Evolutionary conservation across 208 protist genomes (phyloP).

Genomic region (Crithidia fasciculata): DNA sequence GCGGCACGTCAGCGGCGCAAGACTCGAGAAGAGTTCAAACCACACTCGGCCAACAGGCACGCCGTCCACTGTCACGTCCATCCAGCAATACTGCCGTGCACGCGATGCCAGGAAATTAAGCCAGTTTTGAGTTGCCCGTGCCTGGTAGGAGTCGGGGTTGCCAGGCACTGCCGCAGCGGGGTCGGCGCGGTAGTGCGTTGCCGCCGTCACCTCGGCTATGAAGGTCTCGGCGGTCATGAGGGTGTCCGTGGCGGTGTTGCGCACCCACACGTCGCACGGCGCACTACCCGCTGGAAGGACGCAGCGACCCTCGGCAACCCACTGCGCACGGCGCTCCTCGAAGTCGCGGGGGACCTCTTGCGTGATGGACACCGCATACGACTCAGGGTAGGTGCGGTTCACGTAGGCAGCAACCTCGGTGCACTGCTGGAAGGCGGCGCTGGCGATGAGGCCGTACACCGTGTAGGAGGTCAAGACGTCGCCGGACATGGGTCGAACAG

Average conservation of each 20-base stretch:
- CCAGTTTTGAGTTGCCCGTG: conserved; percentile 56
- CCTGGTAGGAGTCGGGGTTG: conserved; percentile 75
- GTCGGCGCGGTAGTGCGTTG: conserved; percentile 60
- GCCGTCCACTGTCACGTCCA: conserved; percentile 59
- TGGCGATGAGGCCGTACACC: conserved; percentile 66
- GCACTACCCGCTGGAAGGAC: not conserved
- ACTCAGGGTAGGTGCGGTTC: conserved; percentile 51
- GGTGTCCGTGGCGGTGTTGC: conserved; percentile 15
- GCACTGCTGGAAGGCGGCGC: conserved; percentile 73
- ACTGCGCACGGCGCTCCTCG: conserved; percentile 41
- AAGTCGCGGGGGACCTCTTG: conserved; percentile 75
- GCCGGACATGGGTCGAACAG: conserved; percentile 6
- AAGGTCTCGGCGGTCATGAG: conserved; percentile 57
- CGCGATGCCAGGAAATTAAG: conserved; percentile 59
- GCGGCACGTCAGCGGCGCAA: conserved; percentile 88
- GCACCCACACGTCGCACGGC: conserved; percentile 33
- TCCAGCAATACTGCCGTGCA: conserved; percentile 84
- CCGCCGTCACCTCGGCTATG: conserved; percentile 34
- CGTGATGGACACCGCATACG: conserved; percentile 55
- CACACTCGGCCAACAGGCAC: conserved; percentile 58
- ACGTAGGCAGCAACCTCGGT: conserved; percentile 77
- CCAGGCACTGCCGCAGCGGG: conserved; percentile 17
- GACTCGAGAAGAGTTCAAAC: conserved; percentile 86
- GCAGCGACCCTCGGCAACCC: conserved; percentile 13
- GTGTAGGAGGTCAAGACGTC: conserved; percentile 30